Percentiles rank a stretch among this genome's conserved stretches.
phyloP scores from a whole-genome alignment of 805 yeast species.

The Cyberlindnera misumaiensis region DNA sequence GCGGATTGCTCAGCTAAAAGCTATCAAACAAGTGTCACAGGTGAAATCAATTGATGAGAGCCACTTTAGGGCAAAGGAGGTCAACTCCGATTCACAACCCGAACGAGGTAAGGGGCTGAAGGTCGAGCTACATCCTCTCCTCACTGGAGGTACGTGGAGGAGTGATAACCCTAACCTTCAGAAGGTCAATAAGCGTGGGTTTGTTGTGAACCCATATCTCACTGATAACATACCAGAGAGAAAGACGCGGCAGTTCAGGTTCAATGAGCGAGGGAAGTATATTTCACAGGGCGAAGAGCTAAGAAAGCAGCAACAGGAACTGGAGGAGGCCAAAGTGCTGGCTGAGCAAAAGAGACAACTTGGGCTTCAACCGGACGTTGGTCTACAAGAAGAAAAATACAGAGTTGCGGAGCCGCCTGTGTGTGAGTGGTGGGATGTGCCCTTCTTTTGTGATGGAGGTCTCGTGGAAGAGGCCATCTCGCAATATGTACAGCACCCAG shows the following conservation, averaged over 20 bases:
- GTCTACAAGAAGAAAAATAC: conserved; percentile 51
- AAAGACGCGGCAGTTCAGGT: conserved; percentile 34
- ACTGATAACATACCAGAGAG: conserved; percentile 12
- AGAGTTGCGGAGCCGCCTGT: conserved; percentile 46
- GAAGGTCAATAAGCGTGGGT: conserved; percentile 19
- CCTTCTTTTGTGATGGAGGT: conserved; percentile 37
- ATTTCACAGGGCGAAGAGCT: conserved; percentile 35
- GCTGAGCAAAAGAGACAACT: conserved; percentile 35
- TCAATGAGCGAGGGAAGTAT: conserved; percentile 61
- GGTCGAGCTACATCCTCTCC: conserved; percentile 26
- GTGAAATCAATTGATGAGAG: not conserved
- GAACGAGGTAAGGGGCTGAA: conserved; percentile 16
- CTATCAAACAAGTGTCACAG: not conserved
- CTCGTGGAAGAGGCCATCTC: conserved; percentile 44
- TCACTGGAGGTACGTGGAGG: conserved; percentile 16
- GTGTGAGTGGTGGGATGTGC: conserved; percentile 88
- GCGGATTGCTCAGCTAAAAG: conserved; percentile 8
- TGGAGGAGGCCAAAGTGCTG: conserved; percentile 27
- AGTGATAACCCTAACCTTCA: conserved; percentile 20
- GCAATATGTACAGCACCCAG: conserved; percentile 78
- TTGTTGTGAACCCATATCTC: conserved; percentile 30
- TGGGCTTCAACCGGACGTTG: conserved; percentile 39
- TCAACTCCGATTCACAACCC: too few relatives aligned
- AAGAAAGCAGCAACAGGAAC: conserved; percentile 34
- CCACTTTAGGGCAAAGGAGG: too few relatives aligned